phyloP scores from a whole-genome alignment of 1,284 basidiomycete species.

The Grifola frondosa region DNA sequence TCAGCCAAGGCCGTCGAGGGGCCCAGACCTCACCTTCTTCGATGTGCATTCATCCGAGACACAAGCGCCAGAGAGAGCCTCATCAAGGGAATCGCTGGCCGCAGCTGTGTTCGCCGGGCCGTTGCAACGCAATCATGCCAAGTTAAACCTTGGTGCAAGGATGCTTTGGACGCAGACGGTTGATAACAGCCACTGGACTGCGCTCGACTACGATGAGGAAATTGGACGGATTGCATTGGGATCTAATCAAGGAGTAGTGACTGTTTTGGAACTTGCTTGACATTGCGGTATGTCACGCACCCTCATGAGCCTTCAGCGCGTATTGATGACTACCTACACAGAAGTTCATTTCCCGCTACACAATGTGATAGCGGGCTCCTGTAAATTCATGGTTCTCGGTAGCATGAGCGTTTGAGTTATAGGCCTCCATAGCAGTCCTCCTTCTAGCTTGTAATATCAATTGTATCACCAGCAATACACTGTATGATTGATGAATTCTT shows the following conservation, averaged over 20 bases:
- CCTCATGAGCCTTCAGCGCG: too few relatives aligned
- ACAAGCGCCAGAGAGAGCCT: slow-evolving; percentile 11
- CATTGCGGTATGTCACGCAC: neutral
- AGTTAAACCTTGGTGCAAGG: slow-evolving; percentile 21
- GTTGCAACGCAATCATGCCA: slow-evolving; percentile 20
- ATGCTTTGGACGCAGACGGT: slow-evolving; percentile 25
- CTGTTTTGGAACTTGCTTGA: slow-evolving; percentile 37
- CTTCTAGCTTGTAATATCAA: too few relatives aligned
- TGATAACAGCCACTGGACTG: slow-evolving; percentile 46
- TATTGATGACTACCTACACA: too few relatives aligned
- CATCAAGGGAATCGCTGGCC: slow-evolving; percentile 39
- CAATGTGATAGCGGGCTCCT: too few relatives aligned
- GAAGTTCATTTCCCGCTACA: too few relatives aligned
- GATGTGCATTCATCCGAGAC: slow-evolving; percentile 30
- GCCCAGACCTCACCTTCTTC: slow-evolving; percentile 22
- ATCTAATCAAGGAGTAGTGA: slow-evolving; percentile 45
- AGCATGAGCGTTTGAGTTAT: too few relatives aligned
- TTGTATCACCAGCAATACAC: too few relatives aligned
- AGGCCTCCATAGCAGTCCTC: too few relatives aligned
- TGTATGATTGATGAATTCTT: too few relatives aligned
- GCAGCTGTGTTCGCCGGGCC: slow-evolving; percentile 50
- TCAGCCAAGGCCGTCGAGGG: slow-evolving; percentile 40
- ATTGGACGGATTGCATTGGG: slow-evolving; percentile 51
- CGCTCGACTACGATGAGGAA: slow-evolving; percentile 58
- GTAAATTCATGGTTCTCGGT: too few relatives aligned